Conservation (phyloP, 495 filamentous ascomycete genomes). For the Chaetomium cochliodes region DNA sequence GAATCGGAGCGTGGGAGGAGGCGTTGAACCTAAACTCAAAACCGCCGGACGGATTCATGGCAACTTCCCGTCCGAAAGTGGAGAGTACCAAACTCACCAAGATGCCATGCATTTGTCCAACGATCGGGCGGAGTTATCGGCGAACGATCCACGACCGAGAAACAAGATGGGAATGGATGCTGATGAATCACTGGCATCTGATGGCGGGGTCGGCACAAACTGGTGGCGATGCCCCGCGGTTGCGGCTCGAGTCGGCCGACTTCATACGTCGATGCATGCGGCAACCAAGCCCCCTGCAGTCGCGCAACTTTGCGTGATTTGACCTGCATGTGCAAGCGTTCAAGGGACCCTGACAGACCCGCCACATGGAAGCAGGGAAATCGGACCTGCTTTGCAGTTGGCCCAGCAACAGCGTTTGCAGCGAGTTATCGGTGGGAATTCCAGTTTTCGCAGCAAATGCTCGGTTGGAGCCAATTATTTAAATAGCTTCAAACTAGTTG, state of each 20-base stretch:
- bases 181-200: constrained; percentile 13
- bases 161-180: not conserved
- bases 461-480: no score
- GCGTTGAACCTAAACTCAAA: not conserved
- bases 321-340: not conserved
- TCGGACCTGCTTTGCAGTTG: not conserved
- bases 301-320: constrained; percentile 28
- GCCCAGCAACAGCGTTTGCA: no score
- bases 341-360: no score
- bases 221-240: constrained; percentile 8
- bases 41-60: not conserved
- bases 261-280: not conserved
- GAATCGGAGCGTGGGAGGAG: not conserved
- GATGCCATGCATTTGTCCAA: not conserved
- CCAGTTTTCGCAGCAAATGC: no score
- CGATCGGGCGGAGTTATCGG: constrained; percentile 11
- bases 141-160: not conserved
- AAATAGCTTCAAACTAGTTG: no score
- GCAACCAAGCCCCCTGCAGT: constrained; percentile 1
- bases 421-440: no score
- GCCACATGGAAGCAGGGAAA: not conserved
- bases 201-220: constrained; percentile 12
- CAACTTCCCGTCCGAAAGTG: not conserved
- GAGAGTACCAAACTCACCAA: not conserved
- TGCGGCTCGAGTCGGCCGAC: not conserved